These are phyloP conservation scores for Breviolum minutum DNA, from an alignment of 73 alveolate species.

Conservation along the genomic window DNA sequence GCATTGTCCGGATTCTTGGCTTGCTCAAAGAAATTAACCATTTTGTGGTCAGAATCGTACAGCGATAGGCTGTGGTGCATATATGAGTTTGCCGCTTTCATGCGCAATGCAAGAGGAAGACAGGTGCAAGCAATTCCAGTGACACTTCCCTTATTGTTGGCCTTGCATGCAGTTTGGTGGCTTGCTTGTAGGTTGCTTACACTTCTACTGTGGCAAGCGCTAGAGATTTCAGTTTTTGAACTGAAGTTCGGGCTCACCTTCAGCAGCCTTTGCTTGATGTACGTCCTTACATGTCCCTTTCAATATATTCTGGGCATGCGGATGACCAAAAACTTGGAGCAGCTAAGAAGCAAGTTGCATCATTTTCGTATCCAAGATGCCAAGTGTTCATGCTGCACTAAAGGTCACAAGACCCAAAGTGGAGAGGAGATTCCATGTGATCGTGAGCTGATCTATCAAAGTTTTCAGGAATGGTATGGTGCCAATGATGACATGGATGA, in stretches of 20 bases:
- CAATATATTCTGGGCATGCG: neutral
- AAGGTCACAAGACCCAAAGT: neutral
- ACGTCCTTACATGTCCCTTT: slow-evolving; percentile 5
- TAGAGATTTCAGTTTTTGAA: neutral
- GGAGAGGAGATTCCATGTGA: slow-evolving; percentile 27
- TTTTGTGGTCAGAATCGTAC: neutral
- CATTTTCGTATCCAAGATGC: slow-evolving; percentile 14
- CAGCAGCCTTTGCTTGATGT: neutral
- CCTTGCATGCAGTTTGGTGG: slow-evolving; percentile 35
- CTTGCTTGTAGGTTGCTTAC: neutral
- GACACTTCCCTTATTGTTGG: slow-evolving; percentile 7
- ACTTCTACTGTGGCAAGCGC: neutral
- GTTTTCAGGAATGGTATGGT: slow-evolving; percentile 19
- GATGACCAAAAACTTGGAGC: neutral
- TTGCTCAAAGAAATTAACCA: neutral
- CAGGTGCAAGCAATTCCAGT: slow-evolving; percentile 6
- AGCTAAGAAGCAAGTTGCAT: neutral
- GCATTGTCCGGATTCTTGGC: neutral
- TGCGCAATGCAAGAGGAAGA: neutral
- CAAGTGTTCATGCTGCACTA: slow-evolving; percentile 28
- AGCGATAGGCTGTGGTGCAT: neutral
- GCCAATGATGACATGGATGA: neutral
- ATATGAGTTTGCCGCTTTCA: slow-evolving; percentile 12
- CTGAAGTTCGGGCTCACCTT: neutral
- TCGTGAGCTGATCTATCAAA: slow-evolving; percentile 30